A percentile compares a stretch with the other conserved stretches of the same genome.
Evolutionary conservation across 495 filamentous ascomycete genomes (phyloP).

Genomic region (Neurospora sp.): DNA sequence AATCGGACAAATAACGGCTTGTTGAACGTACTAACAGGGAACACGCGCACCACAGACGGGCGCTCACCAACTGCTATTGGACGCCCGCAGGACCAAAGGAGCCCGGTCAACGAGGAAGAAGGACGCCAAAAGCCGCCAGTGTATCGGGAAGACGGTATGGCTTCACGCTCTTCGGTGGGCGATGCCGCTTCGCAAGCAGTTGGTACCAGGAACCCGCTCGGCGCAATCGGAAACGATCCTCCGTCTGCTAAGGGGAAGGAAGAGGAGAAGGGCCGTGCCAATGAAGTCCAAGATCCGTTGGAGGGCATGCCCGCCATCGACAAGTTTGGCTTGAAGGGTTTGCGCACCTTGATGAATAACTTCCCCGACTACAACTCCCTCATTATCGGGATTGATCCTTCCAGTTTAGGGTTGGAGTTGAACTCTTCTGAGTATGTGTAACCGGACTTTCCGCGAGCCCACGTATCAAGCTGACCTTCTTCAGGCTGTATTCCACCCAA

Average conservation of each 20-base stretch:
- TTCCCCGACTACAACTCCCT: conserved; percentile 67
- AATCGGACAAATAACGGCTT: conserved; percentile 42
- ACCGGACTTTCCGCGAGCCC: neutral
- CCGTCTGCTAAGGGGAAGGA: conserved; percentile 33
- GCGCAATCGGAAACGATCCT: conserved; percentile 35
- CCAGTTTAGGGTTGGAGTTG: conserved; percentile 66
- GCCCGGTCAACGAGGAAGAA: conserved; percentile 27
- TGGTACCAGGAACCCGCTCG: conserved; percentile 29
- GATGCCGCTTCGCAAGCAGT: conserved; percentile 19
- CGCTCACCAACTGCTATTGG: conserved; percentile 28
- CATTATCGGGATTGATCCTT: conserved; percentile 70
- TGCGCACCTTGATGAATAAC: conserved; percentile 68
- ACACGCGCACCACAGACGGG: conserved; percentile 28
- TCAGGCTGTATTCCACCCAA: conserved; percentile 33
- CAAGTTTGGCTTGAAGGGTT: conserved; percentile 69
- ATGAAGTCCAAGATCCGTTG: conserved; percentile 45
- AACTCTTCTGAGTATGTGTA: conserved; percentile 62
- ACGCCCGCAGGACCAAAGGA: conserved; percentile 33
- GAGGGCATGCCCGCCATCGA: conserved; percentile 72
- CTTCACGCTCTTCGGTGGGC: conserved; percentile 24
- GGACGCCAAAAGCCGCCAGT: conserved; percentile 30
- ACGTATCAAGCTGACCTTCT: conserved; percentile 1
- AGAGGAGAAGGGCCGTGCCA: conserved; percentile 22
- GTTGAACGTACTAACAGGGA: conserved; percentile 48
- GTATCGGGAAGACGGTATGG: conserved; percentile 31